Evolutionary conservation across 1,284 basidiomycete genomes (phyloP).

Genomic region (Cryptococcus jaspeensis): DNA sequence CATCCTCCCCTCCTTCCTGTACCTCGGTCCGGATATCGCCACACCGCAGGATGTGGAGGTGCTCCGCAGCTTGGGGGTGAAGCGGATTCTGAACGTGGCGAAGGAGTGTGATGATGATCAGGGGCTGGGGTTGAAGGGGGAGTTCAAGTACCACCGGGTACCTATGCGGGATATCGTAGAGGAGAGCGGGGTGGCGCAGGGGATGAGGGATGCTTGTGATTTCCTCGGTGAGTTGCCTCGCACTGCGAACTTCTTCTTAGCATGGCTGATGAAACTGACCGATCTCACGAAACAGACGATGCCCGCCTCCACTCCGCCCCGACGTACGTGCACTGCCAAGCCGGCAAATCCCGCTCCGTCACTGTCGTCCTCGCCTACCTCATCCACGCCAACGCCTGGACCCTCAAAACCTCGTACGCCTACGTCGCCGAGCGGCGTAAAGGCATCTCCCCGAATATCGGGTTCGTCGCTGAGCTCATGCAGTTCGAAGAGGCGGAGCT

Average conservation of each 20-base stretch:
- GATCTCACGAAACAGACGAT: slow-evolving; percentile 64
- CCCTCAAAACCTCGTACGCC: slow-evolving; percentile 81
- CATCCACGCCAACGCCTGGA: slow-evolving; percentile 95
- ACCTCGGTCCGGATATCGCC: slow-evolving; percentile 84
- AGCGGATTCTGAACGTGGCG: slow-evolving; percentile 86
- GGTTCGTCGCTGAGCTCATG: slow-evolving; percentile 96
- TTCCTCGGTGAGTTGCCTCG: slow-evolving; percentile 67
- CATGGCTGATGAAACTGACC: neutral
- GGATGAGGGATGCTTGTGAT: slow-evolving; percentile 78
- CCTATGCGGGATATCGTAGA: slow-evolving; percentile 94
- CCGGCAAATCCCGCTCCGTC: slow-evolving; percentile 93
- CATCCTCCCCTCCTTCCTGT: slow-evolving; percentile 87
- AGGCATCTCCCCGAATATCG: slow-evolving; percentile 96
- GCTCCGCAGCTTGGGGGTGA: slow-evolving; percentile 73
- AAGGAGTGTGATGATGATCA: slow-evolving; percentile 83
- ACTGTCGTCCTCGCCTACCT: slow-evolving; percentile 96
- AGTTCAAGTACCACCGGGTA: slow-evolving; percentile 78
- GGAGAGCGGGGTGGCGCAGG: slow-evolving; percentile 81
- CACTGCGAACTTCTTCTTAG: neutral
- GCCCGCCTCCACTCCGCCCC: slow-evolving; percentile 82
- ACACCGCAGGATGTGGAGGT: slow-evolving; percentile 69
- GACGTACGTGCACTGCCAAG: slow-evolving; percentile 94
- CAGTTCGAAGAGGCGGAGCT: slow-evolving; percentile 88
- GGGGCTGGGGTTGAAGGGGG: slow-evolving; percentile 62
- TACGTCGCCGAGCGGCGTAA: slow-evolving; percentile 87